Conservation (phyloP, 2,329 filamentous ascomycete genomes). For the Aplosporella prunicola region DNA sequence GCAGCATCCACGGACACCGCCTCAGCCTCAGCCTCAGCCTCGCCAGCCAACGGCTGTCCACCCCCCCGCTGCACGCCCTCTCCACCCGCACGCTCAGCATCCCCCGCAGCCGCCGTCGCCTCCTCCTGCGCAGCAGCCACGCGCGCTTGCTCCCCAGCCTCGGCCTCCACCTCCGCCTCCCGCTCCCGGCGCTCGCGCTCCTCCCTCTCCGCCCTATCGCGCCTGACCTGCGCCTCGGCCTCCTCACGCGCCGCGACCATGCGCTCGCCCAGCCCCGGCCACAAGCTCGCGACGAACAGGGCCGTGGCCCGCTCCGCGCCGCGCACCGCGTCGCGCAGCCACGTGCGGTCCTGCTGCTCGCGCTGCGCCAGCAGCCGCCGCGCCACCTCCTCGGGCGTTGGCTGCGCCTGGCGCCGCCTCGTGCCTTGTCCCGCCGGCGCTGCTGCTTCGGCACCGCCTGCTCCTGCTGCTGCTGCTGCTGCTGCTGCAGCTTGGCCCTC, state of each 20-base stretch:
- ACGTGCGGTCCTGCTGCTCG: constrained; percentile 20
- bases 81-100: background rate
- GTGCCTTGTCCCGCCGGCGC: background rate
- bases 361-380: constrained; percentile 30
- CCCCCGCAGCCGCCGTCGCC: background rate
- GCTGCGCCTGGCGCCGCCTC: background rate
- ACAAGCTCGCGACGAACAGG: constrained; percentile 53
- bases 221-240: constrained; percentile 19
- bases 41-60: background rate
- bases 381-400: constrained; percentile 32
- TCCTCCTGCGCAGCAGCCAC: background rate
- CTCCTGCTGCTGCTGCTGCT: too few relatives aligned
- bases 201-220: constrained; percentile 6
- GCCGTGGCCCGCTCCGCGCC: constrained; percentile 47
- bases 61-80: background rate
- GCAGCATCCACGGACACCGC: background rate
- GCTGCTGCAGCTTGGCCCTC: constrained; percentile 13
- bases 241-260: constrained; percentile 49
- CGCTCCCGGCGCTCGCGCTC: background rate
- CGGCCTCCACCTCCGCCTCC: constrained; percentile 1
- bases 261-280: constrained; percentile 53
- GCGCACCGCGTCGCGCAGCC: constrained; percentile 29
- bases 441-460: background rate
- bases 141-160: background rate
- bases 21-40: background rate